phyloP scores from a whole-genome alignment of 768 basidiomycete species.

The Collybia nuda region DNA sequence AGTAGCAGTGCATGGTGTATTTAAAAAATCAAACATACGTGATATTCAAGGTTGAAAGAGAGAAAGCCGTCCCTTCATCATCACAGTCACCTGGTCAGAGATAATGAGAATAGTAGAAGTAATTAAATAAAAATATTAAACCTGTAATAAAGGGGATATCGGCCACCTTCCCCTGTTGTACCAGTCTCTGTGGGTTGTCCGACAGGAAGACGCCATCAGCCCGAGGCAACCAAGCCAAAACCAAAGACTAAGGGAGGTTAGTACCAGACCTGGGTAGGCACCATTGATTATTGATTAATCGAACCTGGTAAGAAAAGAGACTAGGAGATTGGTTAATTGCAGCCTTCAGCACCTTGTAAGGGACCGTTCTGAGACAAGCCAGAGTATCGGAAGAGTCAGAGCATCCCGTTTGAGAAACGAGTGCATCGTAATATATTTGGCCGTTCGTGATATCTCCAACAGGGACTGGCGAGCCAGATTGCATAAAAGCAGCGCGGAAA shows the following conservation, averaged over 20 bases:
- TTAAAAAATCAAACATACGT: constrained; percentile 27
- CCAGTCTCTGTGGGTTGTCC: constrained; percentile 40
- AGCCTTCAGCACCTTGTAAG: no score
- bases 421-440: constrained; percentile 22
- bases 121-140: constrained; percentile 10
- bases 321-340: no score
- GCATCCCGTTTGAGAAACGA: constrained; percentile 27
- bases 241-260: no score
- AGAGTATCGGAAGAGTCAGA: constrained; percentile 25
- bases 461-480: constrained; percentile 47
- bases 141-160: constrained; percentile 50
- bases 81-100: constrained; percentile 41
- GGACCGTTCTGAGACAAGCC: no score
- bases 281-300: no score
- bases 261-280: no score
- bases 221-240: constrained; percentile 34
- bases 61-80: constrained; percentile 59
- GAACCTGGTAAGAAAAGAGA: no score
- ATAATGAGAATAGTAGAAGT: neutral
- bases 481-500: constrained; percentile 52
- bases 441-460: constrained; percentile 21
- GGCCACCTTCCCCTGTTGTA: constrained; percentile 43
- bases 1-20: neutral
- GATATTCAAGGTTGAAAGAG: constrained; percentile 43
- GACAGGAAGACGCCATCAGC: constrained; percentile 50